phyloP scores from a whole-genome alignment of 495 filamentous ascomycete species.

The Penicillium macrosclerotiorum region DNA sequence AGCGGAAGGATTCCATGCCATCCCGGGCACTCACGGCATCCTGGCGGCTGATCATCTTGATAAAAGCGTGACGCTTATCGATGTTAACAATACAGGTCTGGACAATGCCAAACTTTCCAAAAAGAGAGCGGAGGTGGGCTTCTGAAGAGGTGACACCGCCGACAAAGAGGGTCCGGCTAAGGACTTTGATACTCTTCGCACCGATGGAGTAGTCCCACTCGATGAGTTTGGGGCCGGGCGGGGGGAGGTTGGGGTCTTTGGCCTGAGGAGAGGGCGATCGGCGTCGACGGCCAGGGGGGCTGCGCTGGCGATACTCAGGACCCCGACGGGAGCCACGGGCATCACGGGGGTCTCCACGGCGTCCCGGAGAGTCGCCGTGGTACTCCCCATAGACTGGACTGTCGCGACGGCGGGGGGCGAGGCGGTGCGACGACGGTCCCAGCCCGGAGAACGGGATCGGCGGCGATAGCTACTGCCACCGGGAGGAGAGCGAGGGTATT shows the following conservation, averaged over 20 bases:
- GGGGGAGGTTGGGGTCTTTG: conserved; percentile 52
- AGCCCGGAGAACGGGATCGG: conserved; percentile 73
- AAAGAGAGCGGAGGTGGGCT: conserved; percentile 72
- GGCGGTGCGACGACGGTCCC: conserved; percentile 61
- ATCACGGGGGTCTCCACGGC: conserved; percentile 57
- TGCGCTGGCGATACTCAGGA: conserved; percentile 80
- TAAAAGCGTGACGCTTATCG: conserved; percentile 96
- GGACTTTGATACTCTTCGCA: conserved; percentile 78
- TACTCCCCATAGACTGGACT: conserved; percentile 74
- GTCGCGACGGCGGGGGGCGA: conserved; percentile 59
- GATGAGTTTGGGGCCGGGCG: conserved; percentile 71
- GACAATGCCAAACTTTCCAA: conserved; percentile 76
- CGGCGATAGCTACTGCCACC: conserved; percentile 64
- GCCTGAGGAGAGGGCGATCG: conserved; percentile 59
- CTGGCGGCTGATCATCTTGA: conserved; percentile 90
- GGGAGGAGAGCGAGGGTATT: conserved; percentile 56
- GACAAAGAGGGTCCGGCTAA: conserved; percentile 94
- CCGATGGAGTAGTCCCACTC: conserved; percentile 75
- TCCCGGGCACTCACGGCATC: conserved; percentile 82
- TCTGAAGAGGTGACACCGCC: conserved; percentile 92
- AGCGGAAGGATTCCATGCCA: conserved; percentile 82
- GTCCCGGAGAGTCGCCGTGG: conserved; percentile 57
- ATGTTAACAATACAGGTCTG: conserved; percentile 97
- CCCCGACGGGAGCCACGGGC: conserved; percentile 51
- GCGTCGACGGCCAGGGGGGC: conserved; percentile 62